Percentiles rank a stretch among this genome's conserved stretches.
Conservation (phyloP, 164 flowering plant genomes). For the Stephania yunnanensis region DNA sequence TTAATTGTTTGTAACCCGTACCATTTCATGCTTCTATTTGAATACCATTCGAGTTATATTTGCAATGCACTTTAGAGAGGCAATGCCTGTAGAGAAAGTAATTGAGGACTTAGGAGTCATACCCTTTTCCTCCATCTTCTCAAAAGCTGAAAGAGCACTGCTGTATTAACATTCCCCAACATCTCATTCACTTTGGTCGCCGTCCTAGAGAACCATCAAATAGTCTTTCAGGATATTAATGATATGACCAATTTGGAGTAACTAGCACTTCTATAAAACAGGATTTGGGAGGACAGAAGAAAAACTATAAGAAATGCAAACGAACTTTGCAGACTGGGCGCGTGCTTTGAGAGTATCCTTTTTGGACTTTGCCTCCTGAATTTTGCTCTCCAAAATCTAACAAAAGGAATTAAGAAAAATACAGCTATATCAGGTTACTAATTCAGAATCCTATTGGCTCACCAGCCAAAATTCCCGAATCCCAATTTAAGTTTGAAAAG, state of each 20-base stretch:
- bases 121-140: slow-evolving; percentile 99
- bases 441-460: neutral
- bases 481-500: neutral
- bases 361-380: slow-evolving; percentile 91
- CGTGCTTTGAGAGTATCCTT: slow-evolving; percentile 95
- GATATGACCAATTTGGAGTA: neutral
- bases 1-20: neutral
- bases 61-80: neutral
- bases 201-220: slow-evolving; percentile 47
- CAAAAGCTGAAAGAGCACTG: slow-evolving; percentile 93
- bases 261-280: neutral
- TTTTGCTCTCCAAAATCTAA: slow-evolving; percentile 94
- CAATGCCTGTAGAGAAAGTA: neutral
- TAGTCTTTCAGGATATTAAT: neutral
- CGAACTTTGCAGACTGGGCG: slow-evolving; percentile 93
- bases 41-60: neutral
- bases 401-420: slow-evolving; percentile 12
- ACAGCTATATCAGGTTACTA: neutral
- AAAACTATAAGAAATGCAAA: neutral
- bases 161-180: slow-evolving; percentile 95
- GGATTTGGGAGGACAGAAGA: slow-evolving; percentile 18
- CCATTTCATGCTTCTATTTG: too few species aligned
- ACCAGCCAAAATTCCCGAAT: neutral
- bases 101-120: neutral
- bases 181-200: slow-evolving; percentile 90